These are phyloP conservation scores for Paspalum vaginatum DNA, from an alignment of 176 grass and related monocot genomes.

Conservation along the genomic window DNA sequence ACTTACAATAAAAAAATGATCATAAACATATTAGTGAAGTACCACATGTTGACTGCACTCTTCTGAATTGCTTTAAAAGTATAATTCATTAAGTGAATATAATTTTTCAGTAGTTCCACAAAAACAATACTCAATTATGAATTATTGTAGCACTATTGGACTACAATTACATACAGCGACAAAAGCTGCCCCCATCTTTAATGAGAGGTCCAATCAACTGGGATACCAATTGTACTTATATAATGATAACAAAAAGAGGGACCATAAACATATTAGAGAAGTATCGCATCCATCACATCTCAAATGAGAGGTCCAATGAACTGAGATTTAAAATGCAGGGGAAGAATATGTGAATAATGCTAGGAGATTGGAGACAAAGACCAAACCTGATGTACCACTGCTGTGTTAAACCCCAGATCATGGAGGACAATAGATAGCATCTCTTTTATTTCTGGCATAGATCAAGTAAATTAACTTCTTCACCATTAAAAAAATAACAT, in stretches of 20 bases:
- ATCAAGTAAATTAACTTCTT: slow-evolving; percentile 39
- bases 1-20: slow-evolving; percentile 6
- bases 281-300: not conserved
- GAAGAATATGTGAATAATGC: slow-evolving; percentile 20
- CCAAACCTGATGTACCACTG: slow-evolving; percentile 86
- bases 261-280: no score
- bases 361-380: slow-evolving; percentile 3
- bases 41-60: not conserved
- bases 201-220: not conserved
- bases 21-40: slow-evolving; percentile 20
- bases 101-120: not conserved
- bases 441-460: slow-evolving; percentile 85
- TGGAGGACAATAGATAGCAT: slow-evolving; percentile 81
- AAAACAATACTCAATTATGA: slow-evolving; percentile 4
- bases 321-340: not conserved
- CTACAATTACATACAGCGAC: not conserved
- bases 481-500: slow-evolving; percentile 13
- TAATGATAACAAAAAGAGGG: no score
- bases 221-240: no score
- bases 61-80: slow-evolving; percentile 4
- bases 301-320: not conserved
- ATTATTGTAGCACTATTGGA: not conserved
- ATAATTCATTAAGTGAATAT: not conserved
- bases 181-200: not conserved
- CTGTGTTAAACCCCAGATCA: slow-evolving; percentile 82